Conservation (phyloP, 208 protist species). For the Leishmania gerbilli region DNA sequence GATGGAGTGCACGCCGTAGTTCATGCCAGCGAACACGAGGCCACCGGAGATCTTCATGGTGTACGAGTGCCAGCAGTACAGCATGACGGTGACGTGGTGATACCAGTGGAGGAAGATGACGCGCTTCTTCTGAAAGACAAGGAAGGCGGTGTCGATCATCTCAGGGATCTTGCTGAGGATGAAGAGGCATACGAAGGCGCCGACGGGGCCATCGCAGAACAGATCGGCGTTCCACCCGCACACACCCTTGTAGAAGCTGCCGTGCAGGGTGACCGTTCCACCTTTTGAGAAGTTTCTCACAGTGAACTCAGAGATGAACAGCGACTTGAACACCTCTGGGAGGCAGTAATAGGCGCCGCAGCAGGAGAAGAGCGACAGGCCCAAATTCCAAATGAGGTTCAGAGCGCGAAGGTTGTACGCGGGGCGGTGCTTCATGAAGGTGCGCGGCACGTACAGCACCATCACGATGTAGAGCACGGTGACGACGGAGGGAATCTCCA, state of each 20-base stretch:
- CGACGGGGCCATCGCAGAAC: constrained; percentile 61
- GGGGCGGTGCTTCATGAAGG: constrained; percentile 70
- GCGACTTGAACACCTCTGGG: constrained; percentile 40
- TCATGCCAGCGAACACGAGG: constrained; percentile 91
- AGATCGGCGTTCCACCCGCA: constrained; percentile 55
- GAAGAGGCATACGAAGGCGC: constrained; percentile 73
- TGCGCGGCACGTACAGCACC: constrained; percentile 60
- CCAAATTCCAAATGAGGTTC: constrained; percentile 81
- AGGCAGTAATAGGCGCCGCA: constrained; percentile 61
- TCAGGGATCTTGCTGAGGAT: constrained; percentile 88
- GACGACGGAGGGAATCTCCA: constrained; percentile 55
- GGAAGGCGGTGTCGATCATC: constrained; percentile 87
- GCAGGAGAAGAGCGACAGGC: constrained; percentile 78
- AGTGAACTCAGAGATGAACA: constrained; percentile 16
- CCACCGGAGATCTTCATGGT: constrained; percentile 46
- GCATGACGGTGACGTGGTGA: constrained; percentile 93
- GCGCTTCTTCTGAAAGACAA: constrained; percentile 84
- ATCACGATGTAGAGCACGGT: constrained; percentile 57
- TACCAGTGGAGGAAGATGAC: constrained; percentile 93
- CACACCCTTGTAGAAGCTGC: constrained; percentile 53
- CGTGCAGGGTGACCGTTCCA: constrained; percentile 13
- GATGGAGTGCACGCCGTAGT: constrained; percentile 94
- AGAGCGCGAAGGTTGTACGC: constrained; percentile 50
- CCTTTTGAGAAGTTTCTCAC: constrained; percentile 25
- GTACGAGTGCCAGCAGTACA: constrained; percentile 93